Base-by-base conservation (phyloP, 2,329 filamentous ascomycete species). In the Fusarium mundagurra region DNA sequence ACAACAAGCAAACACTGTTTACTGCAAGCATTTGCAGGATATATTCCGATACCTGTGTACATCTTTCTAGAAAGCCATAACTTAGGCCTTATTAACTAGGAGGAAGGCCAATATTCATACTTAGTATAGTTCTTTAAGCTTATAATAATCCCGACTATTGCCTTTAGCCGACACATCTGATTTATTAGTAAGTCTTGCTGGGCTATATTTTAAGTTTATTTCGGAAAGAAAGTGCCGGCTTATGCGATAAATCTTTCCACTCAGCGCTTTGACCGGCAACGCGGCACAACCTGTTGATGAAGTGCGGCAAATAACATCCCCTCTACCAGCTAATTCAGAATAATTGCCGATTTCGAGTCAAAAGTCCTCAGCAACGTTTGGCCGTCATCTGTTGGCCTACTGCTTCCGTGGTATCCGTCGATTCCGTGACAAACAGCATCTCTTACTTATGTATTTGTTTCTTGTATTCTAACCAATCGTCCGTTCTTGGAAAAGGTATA, bases 11-110 rank as follows among this genome's bases (percentile, higher is more conserved):
- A 43, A 43, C 8, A 43, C 14, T 43, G 13, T 6, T 10, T 9
- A 39, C 12, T 9, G 4, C 8, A 43, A 6, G 0, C 8, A n/a
- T 44, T 18, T 4, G 5, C 43, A 13, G 16, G 7, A 8, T 8
- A 2, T 18, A 44, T 8, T 6, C 4, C 12, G 10, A 7, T 2
- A 3, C 0, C 4, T 8, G 24, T 24, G 18, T 17, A 18, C 16
- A 17, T 24, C 16, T 24, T 5, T 24, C 9, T 11, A 12, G 8
- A 24, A 3, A 18, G 17, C 8, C 12, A 12, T 17, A 24, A 8
- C 41, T 18, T 17, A 5, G 6, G n/a, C 2, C 12, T 20, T 44
- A 12, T 27, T 0, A 18, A 45, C 6, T 4, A 13, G 8, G 1
- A 2, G 17, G 17, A 1, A 45, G 18, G 5, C 17, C 43, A 18